Evolutionary conservation across 108 stramenopile genomes (phyloP).

Genomic region (Bacterosira constricta): DNA sequence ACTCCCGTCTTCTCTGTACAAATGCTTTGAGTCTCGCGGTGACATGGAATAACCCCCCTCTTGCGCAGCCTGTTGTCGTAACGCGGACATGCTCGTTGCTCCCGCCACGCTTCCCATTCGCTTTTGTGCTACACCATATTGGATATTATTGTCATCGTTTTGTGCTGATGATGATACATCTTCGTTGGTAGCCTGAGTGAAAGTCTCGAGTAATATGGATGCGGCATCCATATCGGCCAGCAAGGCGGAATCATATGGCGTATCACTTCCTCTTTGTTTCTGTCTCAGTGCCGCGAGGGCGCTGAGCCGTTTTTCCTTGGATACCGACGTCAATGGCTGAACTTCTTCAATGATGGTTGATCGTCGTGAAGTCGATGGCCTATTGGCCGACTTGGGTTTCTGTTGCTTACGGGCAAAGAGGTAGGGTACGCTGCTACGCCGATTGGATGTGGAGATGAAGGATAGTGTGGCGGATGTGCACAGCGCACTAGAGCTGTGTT

Average conservation of each 20-base stretch:
- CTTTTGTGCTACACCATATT: constrained; percentile 1
- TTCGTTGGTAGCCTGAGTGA: constrained; percentile 12
- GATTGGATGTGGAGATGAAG: not conserved
- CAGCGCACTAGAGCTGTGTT: not conserved
- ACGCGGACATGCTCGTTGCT: constrained; percentile 27
- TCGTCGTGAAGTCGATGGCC: not conserved
- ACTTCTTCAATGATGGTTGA: constrained; percentile 34
- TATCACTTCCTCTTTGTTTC: constrained; percentile 12
- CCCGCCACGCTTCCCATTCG: constrained; percentile 43
- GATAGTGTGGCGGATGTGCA: not conserved
- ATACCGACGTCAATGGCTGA: constrained; percentile 34
- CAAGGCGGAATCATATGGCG: constrained; percentile 12
- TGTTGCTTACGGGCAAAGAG: constrained; percentile 10
- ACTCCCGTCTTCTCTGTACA: constrained; percentile 21
- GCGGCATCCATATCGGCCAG: constrained; percentile 48
- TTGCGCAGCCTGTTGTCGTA: constrained; percentile 30
- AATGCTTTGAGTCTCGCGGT: constrained; percentile 23
- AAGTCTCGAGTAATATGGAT: constrained; percentile 37
- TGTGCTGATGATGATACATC: not conserved
- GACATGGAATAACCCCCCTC: constrained; percentile 24
- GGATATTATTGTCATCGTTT: not conserved
- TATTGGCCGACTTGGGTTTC: not conserved
- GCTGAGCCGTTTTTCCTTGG: constrained; percentile 35
- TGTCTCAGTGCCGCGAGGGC: constrained; percentile 36
- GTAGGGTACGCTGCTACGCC: not conserved